Evolutionary conservation across 2,329 filamentous ascomycete species (phyloP).

Genomic region (Penicillium griseofulvum): DNA sequence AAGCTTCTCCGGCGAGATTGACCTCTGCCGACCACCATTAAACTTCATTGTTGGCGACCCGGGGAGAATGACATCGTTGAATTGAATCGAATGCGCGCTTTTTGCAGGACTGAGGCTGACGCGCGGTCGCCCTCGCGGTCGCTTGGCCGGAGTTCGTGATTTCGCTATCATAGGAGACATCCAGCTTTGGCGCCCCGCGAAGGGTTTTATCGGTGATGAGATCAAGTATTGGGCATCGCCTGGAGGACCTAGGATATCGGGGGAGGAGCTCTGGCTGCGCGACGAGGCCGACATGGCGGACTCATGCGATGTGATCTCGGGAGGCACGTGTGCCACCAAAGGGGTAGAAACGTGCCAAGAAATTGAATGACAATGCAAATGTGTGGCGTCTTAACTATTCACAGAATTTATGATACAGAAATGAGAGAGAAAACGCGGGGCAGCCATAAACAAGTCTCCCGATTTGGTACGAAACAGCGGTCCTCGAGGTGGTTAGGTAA

Average conservation of each 20-base stretch:
- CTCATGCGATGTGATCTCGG: conserved; percentile 17
- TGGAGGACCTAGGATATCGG: conserved; percentile 43
- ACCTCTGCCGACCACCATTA: conserved; percentile 27
- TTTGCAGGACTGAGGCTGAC: conserved; percentile 37
- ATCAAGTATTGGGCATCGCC: conserved; percentile 44
- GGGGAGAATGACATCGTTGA: conserved; percentile 44
- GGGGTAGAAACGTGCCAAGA: conserved; percentile 19
- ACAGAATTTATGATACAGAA: conserved; percentile 5
- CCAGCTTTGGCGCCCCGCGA: conserved; percentile 39
- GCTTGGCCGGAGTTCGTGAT: conserved; percentile 10
- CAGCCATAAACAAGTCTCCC: conserved; percentile 38
- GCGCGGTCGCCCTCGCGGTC: conserved; percentile 24
- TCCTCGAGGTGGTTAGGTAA: conserved; percentile 17
- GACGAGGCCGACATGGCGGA: conserved; percentile 32
- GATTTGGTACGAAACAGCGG: conserved; percentile 29
- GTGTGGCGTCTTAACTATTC: conserved; percentile 7
- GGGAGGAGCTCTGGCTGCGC: conserved; percentile 41
- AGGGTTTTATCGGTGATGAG: conserved; percentile 42
- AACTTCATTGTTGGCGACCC: conserved; percentile 36
- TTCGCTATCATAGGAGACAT: conserved; percentile 37
- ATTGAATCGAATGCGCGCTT: conserved; percentile 41
- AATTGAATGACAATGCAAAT: conserved; percentile 16
- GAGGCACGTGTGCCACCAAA: conserved; percentile 24
- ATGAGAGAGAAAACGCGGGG: conserved; percentile 21
- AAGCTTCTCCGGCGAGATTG: conserved; percentile 40